Evolutionary conservation across 805 yeast species (phyloP).

Genomic region (Candida gorgasii): DNA sequence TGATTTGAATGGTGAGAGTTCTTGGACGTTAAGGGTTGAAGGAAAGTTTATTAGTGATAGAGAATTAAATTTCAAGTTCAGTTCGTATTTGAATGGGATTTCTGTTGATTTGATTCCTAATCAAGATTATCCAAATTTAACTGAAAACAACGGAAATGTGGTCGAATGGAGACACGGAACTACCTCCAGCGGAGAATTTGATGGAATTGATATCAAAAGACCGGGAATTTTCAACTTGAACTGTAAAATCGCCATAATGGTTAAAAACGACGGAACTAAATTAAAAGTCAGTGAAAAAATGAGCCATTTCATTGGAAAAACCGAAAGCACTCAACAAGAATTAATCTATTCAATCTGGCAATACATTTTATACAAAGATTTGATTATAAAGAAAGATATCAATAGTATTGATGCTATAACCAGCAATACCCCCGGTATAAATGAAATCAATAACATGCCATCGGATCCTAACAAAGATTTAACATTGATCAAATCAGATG

Average conservation of each 20-base stretch:
- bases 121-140: slow-evolving; percentile 38
- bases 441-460: slow-evolving; percentile 18
- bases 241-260: slow-evolving; percentile 68
- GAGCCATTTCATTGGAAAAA: slow-evolving; percentile 69
- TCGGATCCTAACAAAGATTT: slow-evolving; percentile 30
- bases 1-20: slow-evolving; percentile 39
- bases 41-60: slow-evolving; percentile 68
- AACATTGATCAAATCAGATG: slow-evolving; percentile 43
- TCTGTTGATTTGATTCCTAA: slow-evolving; percentile 68
- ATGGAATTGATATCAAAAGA: slow-evolving; percentile 86
- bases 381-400: slow-evolving; percentile 37
- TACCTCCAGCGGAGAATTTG: slow-evolving; percentile 48
- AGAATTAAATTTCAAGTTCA: slow-evolving; percentile 48
- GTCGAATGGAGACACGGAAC: slow-evolving; percentile 89
- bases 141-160: slow-evolving; percentile 38
- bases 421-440: slow-evolving; percentile 19
- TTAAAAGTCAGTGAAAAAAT: slow-evolving; percentile 64
- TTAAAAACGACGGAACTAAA: slow-evolving; percentile 64
- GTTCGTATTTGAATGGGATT: slow-evolving; percentile 78
- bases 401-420: slow-evolving; percentile 42
- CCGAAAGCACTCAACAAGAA: slow-evolving; percentile 84
- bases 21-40: slow-evolving; percentile 88
- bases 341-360: slow-evolving; percentile 80
- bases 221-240: slow-evolving; percentile 59
- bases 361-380: slow-evolving; percentile 66